Conservation (phyloP, 257 asterid genomes). For the Fraxinus anomala region DNA sequence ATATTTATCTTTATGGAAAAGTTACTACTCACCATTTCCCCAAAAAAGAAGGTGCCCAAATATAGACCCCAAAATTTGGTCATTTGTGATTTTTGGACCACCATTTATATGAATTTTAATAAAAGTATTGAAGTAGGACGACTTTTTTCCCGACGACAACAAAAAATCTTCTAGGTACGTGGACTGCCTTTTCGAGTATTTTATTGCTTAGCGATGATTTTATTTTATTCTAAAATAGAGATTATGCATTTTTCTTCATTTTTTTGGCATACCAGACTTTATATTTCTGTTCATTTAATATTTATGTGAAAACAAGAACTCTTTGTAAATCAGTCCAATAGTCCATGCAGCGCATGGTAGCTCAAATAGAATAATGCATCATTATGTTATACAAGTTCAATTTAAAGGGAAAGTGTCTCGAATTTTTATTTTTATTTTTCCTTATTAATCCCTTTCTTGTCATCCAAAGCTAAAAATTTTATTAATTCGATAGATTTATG, state of each 20-base stretch:
- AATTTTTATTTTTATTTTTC: no score
- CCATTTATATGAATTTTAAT: not conserved
- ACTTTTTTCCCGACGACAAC: not conserved
- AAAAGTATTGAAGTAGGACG: not conserved
- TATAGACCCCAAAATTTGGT: not conserved
- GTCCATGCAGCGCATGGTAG: no score
- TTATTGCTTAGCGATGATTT: not conserved
- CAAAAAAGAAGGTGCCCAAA: slow-evolving; percentile 16
- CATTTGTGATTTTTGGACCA: not conserved
- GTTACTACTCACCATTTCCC: slow-evolving; percentile 5
- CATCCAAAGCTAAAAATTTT: no score
- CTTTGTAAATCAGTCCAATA: not conserved
- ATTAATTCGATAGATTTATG: no score
- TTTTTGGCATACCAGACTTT: not conserved
- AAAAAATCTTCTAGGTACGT: not conserved
- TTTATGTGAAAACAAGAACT: no score
- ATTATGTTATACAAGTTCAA: no score
- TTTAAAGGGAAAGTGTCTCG: no score
- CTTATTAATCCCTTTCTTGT: no score
- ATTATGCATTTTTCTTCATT: not conserved
- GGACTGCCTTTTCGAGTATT: not conserved
- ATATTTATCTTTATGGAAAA: slow-evolving; percentile 32
- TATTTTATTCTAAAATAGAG: not conserved
- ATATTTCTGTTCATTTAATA: no score
- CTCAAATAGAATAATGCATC: no score